Evolutionary conservation across 345 rosid species (phyloP).

Genomic region (Syzygium grande): DNA sequence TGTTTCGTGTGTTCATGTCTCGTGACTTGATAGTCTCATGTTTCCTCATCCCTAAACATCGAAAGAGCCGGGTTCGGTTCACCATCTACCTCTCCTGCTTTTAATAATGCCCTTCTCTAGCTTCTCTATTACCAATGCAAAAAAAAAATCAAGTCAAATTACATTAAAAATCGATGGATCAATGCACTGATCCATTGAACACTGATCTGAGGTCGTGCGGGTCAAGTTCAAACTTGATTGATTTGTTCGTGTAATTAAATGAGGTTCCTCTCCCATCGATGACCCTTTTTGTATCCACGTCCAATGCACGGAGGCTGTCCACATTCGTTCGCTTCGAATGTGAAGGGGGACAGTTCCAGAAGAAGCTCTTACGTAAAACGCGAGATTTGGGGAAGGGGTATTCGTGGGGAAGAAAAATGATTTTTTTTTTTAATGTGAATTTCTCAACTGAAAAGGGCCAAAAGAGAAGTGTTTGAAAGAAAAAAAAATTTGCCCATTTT

Average conservation of each 20-base stretch:
- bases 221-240: not conserved
- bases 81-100: not conserved
- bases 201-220: constrained; percentile 4
- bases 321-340: constrained; percentile 19
- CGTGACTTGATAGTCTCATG: not conserved
- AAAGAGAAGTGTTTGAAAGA: not conserved
- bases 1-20: not conserved
- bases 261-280: constrained; percentile 12
- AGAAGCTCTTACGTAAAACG: not conserved
- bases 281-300: constrained; percentile 7
- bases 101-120: not conserved
- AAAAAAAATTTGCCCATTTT: not conserved
- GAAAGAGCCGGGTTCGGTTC: not conserved
- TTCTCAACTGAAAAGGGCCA: not conserved
- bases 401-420: not conserved
- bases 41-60: not conserved
- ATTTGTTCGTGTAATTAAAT: not conserved
- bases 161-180: not conserved
- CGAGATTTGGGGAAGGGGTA: not conserved
- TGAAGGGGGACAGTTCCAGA: not conserved
- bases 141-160: not conserved
- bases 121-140: not conserved
- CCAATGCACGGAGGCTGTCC: constrained; percentile 19
- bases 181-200: constrained; percentile 34
- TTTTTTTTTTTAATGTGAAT: not conserved